Conservation (phyloP, 225 moss, liverwort and hornwort genomes). For the Antitrichia curtipendula region DNA sequence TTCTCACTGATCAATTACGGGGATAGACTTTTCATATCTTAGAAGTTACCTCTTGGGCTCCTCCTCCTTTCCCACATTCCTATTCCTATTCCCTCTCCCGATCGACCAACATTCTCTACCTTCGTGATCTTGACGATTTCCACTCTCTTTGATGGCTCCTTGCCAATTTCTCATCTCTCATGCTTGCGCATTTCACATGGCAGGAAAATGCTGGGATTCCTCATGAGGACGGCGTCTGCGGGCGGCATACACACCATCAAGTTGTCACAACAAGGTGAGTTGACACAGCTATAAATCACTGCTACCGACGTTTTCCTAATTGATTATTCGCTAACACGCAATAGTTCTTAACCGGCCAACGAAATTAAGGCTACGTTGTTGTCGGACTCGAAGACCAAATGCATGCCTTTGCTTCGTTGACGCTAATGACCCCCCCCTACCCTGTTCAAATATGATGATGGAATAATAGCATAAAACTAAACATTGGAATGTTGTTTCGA, state of each 20-base stretch:
- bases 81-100: background rate
- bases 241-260: background rate
- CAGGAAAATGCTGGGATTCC: background rate
- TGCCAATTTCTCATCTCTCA: background rate
- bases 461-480: background rate
- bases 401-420: background rate
- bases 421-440: background rate
- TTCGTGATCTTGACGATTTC: background rate
- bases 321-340: background rate
- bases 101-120: background rate
- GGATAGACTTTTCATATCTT: constrained; percentile 18
- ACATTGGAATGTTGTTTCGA: background rate
- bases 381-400: background rate
- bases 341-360: background rate
- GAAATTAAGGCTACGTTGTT: background rate
- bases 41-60: constrained; percentile 4
- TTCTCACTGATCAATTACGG: background rate
- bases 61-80: background rate
- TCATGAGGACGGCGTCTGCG: background rate
- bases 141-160: background rate
- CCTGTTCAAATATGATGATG: background rate
- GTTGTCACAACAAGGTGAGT: background rate
- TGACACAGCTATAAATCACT: background rate
- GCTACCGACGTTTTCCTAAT: background rate
- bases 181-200: background rate